Evolutionary conservation across 1,284 basidiomycete species (phyloP).

Genomic region (Cutaneotrichosporon mucoides): DNA sequence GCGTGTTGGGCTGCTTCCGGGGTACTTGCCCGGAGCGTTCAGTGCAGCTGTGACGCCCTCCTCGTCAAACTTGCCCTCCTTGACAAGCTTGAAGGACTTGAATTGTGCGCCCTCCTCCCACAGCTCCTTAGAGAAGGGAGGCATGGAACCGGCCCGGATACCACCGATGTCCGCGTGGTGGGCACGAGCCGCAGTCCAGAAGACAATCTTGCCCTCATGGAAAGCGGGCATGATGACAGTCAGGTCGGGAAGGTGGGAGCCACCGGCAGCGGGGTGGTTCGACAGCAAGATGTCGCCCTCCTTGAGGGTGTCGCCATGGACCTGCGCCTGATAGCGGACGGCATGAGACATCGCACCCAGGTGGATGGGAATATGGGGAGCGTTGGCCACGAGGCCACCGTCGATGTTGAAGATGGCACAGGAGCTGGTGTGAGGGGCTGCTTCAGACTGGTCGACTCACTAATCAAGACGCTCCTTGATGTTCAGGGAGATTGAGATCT

Average conservation of each 20-base stretch:
- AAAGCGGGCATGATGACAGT: constrained; percentile 43
- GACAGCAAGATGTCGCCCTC: constrained; percentile 52
- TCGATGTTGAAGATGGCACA: constrained; percentile 54
- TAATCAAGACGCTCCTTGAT: constrained; percentile 50
- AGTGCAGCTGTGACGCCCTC: too few species aligned
- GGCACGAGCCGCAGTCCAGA: constrained; percentile 38
- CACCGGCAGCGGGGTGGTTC: constrained; percentile 49
- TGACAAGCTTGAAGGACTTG: constrained; percentile 87
- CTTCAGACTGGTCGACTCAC: too few species aligned
- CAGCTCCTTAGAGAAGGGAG: constrained; percentile 81
- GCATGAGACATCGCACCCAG: constrained; percentile 48
- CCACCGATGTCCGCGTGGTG: constrained; percentile 42
- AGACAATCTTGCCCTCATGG: constrained; percentile 35
- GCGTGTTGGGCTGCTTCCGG: constrained; percentile 40
- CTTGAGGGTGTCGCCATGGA: constrained; percentile 37
- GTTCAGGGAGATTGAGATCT: constrained; percentile 51
- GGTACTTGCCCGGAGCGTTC: constrained; percentile 65
- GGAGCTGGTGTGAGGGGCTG: constrained; percentile 10
- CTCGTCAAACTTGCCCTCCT: constrained; percentile 68
- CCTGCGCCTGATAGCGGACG: constrained; percentile 48
- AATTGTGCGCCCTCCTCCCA: constrained; percentile 75
- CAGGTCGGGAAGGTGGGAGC: constrained; percentile 36
- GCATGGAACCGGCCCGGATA: constrained; percentile 68
- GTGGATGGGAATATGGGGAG: constrained; percentile 54
- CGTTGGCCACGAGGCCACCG: constrained; percentile 53